Evolutionary conservation across 2,329 filamentous ascomycete species (phyloP), one percentile per base, ranked within the genome.

Genomic region (Penicillium sclerotiorum): DNA sequence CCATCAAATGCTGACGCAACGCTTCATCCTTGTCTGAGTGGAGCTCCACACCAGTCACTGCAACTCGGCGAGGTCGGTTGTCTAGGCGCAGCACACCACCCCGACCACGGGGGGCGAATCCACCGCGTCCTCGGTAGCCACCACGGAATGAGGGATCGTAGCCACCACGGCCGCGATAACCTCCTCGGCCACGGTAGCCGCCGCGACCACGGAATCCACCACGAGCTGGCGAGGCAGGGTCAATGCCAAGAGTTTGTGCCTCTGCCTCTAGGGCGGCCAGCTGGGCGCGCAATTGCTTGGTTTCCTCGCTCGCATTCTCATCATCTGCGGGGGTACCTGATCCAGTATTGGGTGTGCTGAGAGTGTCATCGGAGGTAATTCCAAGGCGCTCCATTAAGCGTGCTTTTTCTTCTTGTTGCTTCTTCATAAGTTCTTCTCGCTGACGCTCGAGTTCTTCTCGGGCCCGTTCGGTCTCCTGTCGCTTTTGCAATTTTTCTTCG

Each of bases 61-160:
- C 74, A 37, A 85, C 71, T 42, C 77, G 75, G 57, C 76, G 77
- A 3, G 82, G 80, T 21, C 82, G 72, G 57, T 84, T 84, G 60
- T 85, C 82, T 5, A 85, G 71, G 54, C 80, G 73, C 58, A 79
- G 75, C 13, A 82, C 80, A 47, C 75, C 77, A 25, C 78, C 76
- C 21, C 74, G 74, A 15, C 71, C 67, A 28, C 71, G 67, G 38
- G 63, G 60, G 27, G 65, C 66, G 7, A 47, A 52, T n/a, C 60
- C 65, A 44, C 72, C 73, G 43, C 73, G 73, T 3, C 77, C 77
- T 38, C 75, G 72, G 59, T 68, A 73, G 38, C 64, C 64, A 39
- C 70, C 71, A 25, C 65, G 65, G 54, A 62, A 75, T 9, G 67
- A 65, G 23, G 71, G 65, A 42, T 73, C 69, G 50, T 68, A 75